These are phyloP conservation scores for Priceomyces castillae DNA, from an alignment of 805 yeast species.

Conservation along the genomic window DNA sequence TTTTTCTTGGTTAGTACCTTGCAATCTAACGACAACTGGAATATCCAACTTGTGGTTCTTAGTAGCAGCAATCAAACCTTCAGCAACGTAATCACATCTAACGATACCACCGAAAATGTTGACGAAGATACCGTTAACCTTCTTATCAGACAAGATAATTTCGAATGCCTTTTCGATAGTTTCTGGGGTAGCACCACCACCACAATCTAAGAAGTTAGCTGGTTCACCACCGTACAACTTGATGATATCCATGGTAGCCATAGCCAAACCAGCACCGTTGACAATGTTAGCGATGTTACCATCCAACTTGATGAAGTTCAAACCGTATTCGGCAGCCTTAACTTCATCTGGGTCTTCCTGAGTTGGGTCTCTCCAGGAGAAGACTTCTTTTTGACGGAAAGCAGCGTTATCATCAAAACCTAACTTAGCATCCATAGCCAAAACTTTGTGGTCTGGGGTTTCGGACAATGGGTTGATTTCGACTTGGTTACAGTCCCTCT, in stretches of 20 bases:
- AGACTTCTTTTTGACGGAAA: slow-evolving; percentile 92
- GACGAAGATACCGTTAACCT: slow-evolving; percentile 93
- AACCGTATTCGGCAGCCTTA: slow-evolving; percentile 82
- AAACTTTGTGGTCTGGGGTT: slow-evolving; percentile 82
- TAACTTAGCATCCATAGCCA: slow-evolving; percentile 99
- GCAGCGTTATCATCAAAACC: slow-evolving; percentile 96
- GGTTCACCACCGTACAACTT: slow-evolving; percentile 98
- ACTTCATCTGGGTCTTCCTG: slow-evolving; percentile 99
- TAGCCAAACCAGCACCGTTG: slow-evolving; percentile 99
- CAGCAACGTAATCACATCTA: slow-evolving; percentile 98
- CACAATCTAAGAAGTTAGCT: slow-evolving; percentile 98
- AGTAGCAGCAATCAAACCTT: slow-evolving; percentile 93
- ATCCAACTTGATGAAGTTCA: slow-evolving; percentile 95
- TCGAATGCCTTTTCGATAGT: slow-evolving; percentile 96
- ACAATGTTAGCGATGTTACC: slow-evolving; percentile 99
- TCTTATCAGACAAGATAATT: slow-evolving; percentile 83
- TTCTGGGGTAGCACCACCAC: slow-evolving; percentile 99
- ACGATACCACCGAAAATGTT: slow-evolving; percentile 99
- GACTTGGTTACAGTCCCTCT: slow-evolving; percentile 95
- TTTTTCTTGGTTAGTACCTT: slow-evolving; percentile 92
- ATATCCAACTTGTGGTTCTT: slow-evolving; percentile 85
- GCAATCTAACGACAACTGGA: slow-evolving; percentile 97
- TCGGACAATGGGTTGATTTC: slow-evolving; percentile 98
- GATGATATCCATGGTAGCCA: slow-evolving; percentile 99
- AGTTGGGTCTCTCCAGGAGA: slow-evolving; percentile 92